phyloP scores from a whole-genome alignment of 2,329 filamentous ascomycete genomes.

The Alternaria triticina region DNA sequence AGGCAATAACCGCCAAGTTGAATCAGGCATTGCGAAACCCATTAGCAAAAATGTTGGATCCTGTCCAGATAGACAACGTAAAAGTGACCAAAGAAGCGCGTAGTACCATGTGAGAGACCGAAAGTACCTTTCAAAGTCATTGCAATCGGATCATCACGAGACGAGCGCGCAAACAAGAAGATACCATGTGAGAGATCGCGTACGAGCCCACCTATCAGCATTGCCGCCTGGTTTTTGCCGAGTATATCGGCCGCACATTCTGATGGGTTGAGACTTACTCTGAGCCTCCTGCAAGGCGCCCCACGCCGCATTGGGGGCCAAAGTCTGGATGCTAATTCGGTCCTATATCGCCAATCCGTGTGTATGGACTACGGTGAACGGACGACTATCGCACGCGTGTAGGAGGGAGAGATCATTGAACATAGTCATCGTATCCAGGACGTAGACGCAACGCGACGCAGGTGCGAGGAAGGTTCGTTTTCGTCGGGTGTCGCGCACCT shows the following conservation, averaged over 20 bases:
- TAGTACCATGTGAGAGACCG: not conserved
- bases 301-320: not conserved
- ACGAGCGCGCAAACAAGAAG: not conserved
- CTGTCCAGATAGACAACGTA: not conserved
- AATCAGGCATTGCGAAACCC: not conserved
- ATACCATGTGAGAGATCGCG: not conserved
- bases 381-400: not conserved
- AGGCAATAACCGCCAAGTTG: not conserved
- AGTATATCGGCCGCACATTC: slow-evolving; percentile 12
- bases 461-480: not conserved
- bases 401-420: not conserved
- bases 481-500: not conserved
- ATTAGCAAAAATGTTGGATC: not conserved
- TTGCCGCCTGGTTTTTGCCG: slow-evolving; percentile 9
- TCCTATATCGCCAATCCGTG: not conserved
- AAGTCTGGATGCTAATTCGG: not conserved
- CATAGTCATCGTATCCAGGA: not conserved
- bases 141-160: not conserved
- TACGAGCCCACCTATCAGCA: slow-evolving; percentile 14
- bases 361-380: not conserved
- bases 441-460: not conserved
- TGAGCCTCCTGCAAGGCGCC: not conserved
- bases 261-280: not conserved
- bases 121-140: not conserved
- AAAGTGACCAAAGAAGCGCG: not conserved